A percentile compares a stretch with the other conserved stretches of the same genome.
Evolutionary conservation across 2,329 filamentous ascomycete species (phyloP).

Genomic region (Clarireedia homoeocarpa): DNA sequence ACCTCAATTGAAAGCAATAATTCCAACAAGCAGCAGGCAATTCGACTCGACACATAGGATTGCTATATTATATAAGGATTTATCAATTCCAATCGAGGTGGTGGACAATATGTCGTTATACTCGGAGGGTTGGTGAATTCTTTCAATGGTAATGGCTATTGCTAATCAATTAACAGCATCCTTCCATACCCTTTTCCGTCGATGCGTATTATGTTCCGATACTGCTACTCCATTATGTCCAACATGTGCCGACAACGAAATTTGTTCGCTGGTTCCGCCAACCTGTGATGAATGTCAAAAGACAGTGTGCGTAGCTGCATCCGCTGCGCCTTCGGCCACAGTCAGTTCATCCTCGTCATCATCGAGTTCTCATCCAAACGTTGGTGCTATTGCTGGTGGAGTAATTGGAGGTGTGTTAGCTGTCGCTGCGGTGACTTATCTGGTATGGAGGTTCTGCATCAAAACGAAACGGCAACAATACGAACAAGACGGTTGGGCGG

Average conservation of each 20-base stretch:
- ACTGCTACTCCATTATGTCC: conserved; percentile 47
- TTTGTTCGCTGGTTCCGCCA: conserved; percentile 51
- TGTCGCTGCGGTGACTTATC: conserved; percentile 65
- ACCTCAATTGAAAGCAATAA: too few species aligned
- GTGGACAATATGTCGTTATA: conserved; percentile 3
- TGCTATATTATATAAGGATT: too few species aligned
- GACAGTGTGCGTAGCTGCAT: conserved; percentile 44
- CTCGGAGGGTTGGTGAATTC: conserved; percentile 6
- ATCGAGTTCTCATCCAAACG: conserved; percentile 49
- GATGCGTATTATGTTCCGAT: conserved; percentile 50
- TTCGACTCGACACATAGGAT: too few species aligned
- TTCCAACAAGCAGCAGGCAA: too few species aligned
- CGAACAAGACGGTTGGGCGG: conserved; percentile 49
- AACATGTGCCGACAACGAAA: conserved; percentile 44
- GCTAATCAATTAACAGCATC: conserved; percentile 21
- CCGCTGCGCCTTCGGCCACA: conserved; percentile 18
- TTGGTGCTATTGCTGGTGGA: conserved; percentile 84
- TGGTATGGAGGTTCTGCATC: conserved; percentile 83
- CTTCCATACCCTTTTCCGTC: conserved; percentile 39
- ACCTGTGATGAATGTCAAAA: conserved; percentile 53
- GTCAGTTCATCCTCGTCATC: conserved; percentile 25
- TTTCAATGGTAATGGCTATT: conserved; percentile 9
- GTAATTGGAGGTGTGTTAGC: conserved; percentile 77
- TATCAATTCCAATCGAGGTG: too few species aligned
- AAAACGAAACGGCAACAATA: conserved; percentile 68